phyloP scores from a whole-genome alignment of 1,284 basidiomycete genomes.

The Irpex lacteus region DNA sequence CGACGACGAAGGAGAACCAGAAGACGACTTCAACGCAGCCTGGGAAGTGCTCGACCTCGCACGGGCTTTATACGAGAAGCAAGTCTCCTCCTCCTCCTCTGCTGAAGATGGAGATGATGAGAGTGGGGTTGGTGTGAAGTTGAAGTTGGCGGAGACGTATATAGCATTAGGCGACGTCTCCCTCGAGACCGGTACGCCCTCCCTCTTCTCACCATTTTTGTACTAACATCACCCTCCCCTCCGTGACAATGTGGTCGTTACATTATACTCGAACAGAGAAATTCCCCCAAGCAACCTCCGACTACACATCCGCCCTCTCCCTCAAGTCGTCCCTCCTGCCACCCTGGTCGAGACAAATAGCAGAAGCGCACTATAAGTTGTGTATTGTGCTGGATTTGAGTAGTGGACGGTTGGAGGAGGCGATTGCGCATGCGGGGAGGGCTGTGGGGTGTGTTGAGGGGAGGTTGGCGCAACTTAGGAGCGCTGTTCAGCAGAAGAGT shows the following conservation, averaged over 20 bases:
- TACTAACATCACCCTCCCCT: too few relatives aligned
- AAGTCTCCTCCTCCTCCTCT: too few relatives aligned
- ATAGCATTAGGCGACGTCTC: slow-evolving; percentile 86
- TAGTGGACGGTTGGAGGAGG: slow-evolving; percentile 73
- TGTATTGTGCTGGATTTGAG: slow-evolving; percentile 88
- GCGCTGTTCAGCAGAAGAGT: too few relatives aligned
- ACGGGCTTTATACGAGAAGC: slow-evolving; percentile 76
- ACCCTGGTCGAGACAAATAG: slow-evolving; percentile 79
- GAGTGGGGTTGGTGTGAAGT: slow-evolving; percentile 51
- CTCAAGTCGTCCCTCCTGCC: slow-evolving; percentile 75
- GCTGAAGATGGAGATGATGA: too few relatives aligned
- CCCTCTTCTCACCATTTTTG: neutral
- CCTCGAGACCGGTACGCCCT: slow-evolving; percentile 77
- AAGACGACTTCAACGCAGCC: slow-evolving; percentile 92
- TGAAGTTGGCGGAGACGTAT: slow-evolving; percentile 84
- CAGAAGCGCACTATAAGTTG: slow-evolving; percentile 87
- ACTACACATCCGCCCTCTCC: slow-evolving; percentile 72
- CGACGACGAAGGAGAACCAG: slow-evolving; percentile 49
- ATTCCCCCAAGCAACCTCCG: slow-evolving; percentile 85
- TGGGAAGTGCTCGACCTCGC: slow-evolving; percentile 93
- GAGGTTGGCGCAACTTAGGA: too few relatives aligned
- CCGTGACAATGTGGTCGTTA: too few relatives aligned
- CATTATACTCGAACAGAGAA: too few relatives aligned
- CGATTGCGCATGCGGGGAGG: slow-evolving; percentile 75
- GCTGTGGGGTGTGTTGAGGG: slow-evolving; percentile 75